Evolutionary conservation across 495 filamentous ascomycete genomes (phyloP).

Genomic region (Penicillium fimorum): DNA sequence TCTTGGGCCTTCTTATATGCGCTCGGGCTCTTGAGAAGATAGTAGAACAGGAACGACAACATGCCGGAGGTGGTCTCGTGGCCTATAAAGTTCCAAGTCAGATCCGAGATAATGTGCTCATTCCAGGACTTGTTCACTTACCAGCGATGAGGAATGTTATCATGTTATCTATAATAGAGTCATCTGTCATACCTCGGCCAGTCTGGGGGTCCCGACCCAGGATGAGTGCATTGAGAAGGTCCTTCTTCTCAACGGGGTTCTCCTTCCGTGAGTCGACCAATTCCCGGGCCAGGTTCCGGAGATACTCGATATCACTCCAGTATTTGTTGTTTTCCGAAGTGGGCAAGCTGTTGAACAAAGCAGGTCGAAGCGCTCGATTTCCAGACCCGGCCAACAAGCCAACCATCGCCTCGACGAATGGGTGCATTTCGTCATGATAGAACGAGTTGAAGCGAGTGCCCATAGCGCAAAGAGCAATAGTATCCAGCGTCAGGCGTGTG

Average conservation of each 20-base stretch:
- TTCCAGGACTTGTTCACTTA: slow-evolving; percentile 1
- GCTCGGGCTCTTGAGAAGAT: slow-evolving; percentile 60
- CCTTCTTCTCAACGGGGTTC: slow-evolving; percentile 58
- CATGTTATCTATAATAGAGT: slow-evolving; percentile 65
- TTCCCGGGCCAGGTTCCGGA: slow-evolving; percentile 55
- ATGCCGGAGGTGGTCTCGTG: slow-evolving; percentile 72
- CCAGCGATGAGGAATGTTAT: slow-evolving; percentile 68
- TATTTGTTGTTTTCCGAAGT: slow-evolving; percentile 56
- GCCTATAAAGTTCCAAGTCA: slow-evolving; percentile 37
- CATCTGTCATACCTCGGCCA: slow-evolving; percentile 58
- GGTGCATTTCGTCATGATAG: slow-evolving; percentile 64
- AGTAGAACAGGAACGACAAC: slow-evolving; percentile 55
- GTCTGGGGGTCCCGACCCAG: slow-evolving; percentile 65
- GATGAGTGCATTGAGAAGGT: slow-evolving; percentile 70
- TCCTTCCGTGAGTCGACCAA: slow-evolving; percentile 58
- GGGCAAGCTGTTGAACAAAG: slow-evolving; percentile 48
- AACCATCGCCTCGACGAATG: slow-evolving; percentile 66
- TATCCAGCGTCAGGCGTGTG: slow-evolving; percentile 71
- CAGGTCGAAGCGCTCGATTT: slow-evolving; percentile 49
- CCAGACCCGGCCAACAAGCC: slow-evolving; percentile 57
- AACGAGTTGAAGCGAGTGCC: slow-evolving; percentile 74
- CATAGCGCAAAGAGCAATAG: slow-evolving; percentile 71
- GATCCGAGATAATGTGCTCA: not conserved
- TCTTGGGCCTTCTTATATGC: slow-evolving; percentile 59
- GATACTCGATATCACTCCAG: slow-evolving; percentile 53